Conservation (phyloP, 2,329 filamentous ascomycete genomes). For the Mycogone perniciosa region DNA sequence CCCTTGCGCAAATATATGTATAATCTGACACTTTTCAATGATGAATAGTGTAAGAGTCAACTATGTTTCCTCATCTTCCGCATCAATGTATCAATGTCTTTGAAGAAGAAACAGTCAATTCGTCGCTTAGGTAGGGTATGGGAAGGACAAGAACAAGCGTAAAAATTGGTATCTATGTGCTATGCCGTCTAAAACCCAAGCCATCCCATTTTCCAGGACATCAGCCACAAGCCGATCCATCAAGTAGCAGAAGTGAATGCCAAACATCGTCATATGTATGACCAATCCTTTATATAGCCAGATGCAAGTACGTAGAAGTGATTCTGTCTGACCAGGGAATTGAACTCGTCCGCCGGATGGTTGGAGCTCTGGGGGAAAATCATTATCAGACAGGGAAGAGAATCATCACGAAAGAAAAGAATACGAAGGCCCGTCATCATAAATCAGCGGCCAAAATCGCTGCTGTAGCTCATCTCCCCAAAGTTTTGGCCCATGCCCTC, state of each 20-base stretch:
- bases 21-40: too few relatives aligned
- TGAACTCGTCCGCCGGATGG: neutral
- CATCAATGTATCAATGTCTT: neutral
- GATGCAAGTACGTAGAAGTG: neutral
- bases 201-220: conserved; percentile 1
- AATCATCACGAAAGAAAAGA: neutral
- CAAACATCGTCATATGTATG: neutral
- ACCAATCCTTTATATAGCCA: conserved; percentile 4
- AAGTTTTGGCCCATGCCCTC: conserved; percentile 51
- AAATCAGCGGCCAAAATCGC: conserved; percentile 43
- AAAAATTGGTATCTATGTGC: conserved; percentile 12
- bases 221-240: neutral
- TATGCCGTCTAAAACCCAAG: conserved; percentile 10
- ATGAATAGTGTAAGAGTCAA: too few relatives aligned
- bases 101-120: neutral
- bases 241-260: neutral
- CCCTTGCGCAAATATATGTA: too few relatives aligned
- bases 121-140: neutral
- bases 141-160: conserved; percentile 6
- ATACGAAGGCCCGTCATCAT: neutral
- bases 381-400: neutral
- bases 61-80: neutral
- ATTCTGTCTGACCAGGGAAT: too few relatives aligned
- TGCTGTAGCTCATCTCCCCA: conserved; percentile 45
- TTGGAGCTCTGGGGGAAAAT: neutral